Percentiles rank a stretch among this genome's conserved stretches.
These are phyloP conservation scores for Staphylotrichum tortipilum DNA, from an alignment of 495 filamentous ascomycete genomes.

Conservation along the genomic window DNA sequence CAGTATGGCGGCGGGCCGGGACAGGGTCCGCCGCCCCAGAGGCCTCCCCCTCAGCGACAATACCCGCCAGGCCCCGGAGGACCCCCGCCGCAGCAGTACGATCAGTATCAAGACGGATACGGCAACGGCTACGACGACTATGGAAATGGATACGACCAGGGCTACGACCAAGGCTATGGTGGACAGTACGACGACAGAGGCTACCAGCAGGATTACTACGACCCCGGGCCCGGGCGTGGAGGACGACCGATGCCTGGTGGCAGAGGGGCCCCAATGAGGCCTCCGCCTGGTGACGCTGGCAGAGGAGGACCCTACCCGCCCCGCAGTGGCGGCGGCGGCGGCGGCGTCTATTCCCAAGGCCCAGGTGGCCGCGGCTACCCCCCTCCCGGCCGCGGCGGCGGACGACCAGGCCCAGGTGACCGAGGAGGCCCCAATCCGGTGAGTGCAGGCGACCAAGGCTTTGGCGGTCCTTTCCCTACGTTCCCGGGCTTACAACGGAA, in stretches of 20 bases:
- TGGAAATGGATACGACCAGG: slow-evolving; percentile 33
- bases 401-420: slow-evolving; percentile 30
- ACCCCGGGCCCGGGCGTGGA: slow-evolving; percentile 31
- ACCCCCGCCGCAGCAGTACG: slow-evolving; percentile 38
- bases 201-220: slow-evolving; percentile 36
- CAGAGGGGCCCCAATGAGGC: slow-evolving; percentile 38
- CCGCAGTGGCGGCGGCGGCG: slow-evolving; percentile 26
- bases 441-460: slow-evolving; percentile 43
- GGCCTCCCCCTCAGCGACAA: slow-evolving; percentile 43
- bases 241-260: slow-evolving; percentile 31
- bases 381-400: slow-evolving; percentile 31
- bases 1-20: slow-evolving; percentile 41
- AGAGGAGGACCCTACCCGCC: slow-evolving; percentile 29
- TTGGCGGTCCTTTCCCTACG: slow-evolving; percentile 57
- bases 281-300: slow-evolving; percentile 22
- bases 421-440: slow-evolving; percentile 18
- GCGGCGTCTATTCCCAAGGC: slow-evolving; percentile 22
- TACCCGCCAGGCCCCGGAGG: slow-evolving; percentile 28
- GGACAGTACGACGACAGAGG: slow-evolving; percentile 45
- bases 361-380: slow-evolving; percentile 33
- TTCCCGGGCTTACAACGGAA: slow-evolving; percentile 49
- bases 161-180: slow-evolving; percentile 34
- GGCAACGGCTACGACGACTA: slow-evolving; percentile 38
- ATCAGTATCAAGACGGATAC: slow-evolving; percentile 45
- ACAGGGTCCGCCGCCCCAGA: too few species aligned